A percentile compares a stretch with the other conserved stretches of the same genome.
These are phyloP conservation scores for Aspergillus saccharolyticus DNA, from an alignment of 495 filamentous ascomycete species.

Conservation along the genomic window DNA sequence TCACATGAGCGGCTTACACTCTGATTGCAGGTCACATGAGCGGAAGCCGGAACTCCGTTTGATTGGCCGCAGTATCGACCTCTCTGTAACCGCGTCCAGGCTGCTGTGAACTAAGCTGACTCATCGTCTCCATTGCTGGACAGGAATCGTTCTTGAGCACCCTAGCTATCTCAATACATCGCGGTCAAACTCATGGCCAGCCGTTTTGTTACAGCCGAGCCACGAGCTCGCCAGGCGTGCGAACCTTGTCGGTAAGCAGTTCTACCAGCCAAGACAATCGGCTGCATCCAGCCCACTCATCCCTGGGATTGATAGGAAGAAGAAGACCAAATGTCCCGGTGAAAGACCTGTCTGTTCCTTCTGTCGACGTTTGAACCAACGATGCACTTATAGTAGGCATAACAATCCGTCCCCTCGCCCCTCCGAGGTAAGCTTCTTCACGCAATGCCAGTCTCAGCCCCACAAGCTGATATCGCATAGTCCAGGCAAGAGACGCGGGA, in stretches of 20 bases:
- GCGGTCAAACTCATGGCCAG: background rate
- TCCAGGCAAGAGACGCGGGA: slow-evolving; percentile 1
- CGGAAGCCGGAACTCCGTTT: background rate
- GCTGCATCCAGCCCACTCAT: background rate
- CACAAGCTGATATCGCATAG: background rate
- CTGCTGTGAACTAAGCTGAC: no score
- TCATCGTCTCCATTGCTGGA: background rate
- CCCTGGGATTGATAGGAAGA: background rate
- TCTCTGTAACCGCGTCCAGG: no score
- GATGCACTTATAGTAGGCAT: slow-evolving; percentile 3
- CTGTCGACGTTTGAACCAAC: slow-evolving; percentile 10
- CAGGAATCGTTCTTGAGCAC: background rate
- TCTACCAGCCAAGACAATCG: background rate
- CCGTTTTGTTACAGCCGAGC: background rate
- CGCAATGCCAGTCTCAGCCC: background rate
- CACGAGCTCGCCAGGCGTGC: background rate
- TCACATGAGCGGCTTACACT: no score
- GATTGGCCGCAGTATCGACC: background rate
- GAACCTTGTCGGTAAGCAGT: background rate
- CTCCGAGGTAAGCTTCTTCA: background rate
- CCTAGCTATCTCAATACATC: background rate
- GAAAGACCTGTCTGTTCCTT: slow-evolving; percentile 11
- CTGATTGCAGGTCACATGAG: background rate
- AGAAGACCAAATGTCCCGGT: slow-evolving; percentile 15
- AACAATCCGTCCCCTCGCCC: background rate